A percentile compares a stretch with the other conserved stretches of the same genome.
Evolutionary conservation across 1,284 basidiomycete genomes (phyloP).

Genomic region (Sanghuangporus baumii): DNA sequence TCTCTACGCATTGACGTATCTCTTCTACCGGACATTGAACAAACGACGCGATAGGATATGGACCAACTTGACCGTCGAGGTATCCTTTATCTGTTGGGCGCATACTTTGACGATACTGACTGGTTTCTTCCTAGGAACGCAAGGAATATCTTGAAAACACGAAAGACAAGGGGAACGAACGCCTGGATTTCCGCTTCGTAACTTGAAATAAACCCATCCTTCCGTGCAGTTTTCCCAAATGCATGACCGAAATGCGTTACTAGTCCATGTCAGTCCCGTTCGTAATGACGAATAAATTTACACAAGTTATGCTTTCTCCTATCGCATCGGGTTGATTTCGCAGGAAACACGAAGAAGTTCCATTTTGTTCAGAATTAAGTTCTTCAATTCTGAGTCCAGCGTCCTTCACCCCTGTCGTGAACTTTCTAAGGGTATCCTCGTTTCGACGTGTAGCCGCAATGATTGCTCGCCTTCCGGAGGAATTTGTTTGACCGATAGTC

Average conservation of each 20-base stretch:
- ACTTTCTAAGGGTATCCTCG: slow-evolving; percentile 31
- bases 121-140: slow-evolving; percentile 36
- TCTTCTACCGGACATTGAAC: slow-evolving; percentile 54
- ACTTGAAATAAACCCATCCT: slow-evolving; percentile 30
- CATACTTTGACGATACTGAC: not conserved
- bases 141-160: slow-evolving; percentile 51
- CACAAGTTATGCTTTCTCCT: not conserved
- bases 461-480: slow-evolving; percentile 32
- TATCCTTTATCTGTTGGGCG: slow-evolving; percentile 22
- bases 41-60: slow-evolving; percentile 45
- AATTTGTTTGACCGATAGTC: slow-evolving; percentile 17
- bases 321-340: slow-evolving; percentile 1
- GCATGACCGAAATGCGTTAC: not conserved
- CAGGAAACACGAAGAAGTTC: not conserved
- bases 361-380: not conserved
- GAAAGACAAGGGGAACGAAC: slow-evolving; percentile 50
- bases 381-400: slow-evolving; percentile 5
- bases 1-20: slow-evolving; percentile 44
- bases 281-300: slow-evolving; percentile 8
- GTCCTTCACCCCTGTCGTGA: not conserved
- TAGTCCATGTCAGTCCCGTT: not conserved
- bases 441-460: slow-evolving; percentile 57
- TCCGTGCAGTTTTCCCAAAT: not conserved
- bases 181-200: slow-evolving; percentile 55
- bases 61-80: slow-evolving; percentile 46